phyloP scores from a whole-genome alignment of 2,329 filamentous ascomycete species.

The Arthrobotrys musiformis region DNA sequence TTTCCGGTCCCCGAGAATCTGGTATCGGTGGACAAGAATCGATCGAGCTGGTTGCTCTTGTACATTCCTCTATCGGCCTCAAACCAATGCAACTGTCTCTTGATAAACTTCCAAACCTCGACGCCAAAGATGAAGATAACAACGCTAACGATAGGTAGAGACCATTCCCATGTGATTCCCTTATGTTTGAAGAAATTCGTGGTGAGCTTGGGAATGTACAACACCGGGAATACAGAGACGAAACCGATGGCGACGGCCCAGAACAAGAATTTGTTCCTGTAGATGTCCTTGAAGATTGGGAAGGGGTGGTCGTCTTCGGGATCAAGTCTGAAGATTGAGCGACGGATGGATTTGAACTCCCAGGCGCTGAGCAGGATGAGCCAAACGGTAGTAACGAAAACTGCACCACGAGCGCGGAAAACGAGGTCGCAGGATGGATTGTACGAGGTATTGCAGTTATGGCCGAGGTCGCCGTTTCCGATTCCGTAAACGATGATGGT shows the following conservation, averaged over 20 bases:
- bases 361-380: conserved; percentile 80
- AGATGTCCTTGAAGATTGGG: conserved; percentile 75
- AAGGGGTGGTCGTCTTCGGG: conserved; percentile 71
- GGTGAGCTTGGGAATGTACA: conserved; percentile 77
- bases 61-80: conserved; percentile 52
- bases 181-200: conserved; percentile 75
- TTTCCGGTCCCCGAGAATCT: conserved; percentile 36
- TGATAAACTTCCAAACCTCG: conserved; percentile 76
- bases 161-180: conserved; percentile 78
- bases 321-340: conserved; percentile 80
- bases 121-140: conserved; percentile 72
- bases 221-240: conserved; percentile 70
- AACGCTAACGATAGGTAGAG: conserved; percentile 71
- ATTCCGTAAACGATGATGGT: conserved; percentile 72
- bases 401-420: conserved; percentile 77
- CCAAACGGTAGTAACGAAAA: conserved; percentile 80
- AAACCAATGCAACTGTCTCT: conserved; percentile 64
- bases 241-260: conserved; percentile 73
- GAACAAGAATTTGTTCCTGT: conserved; percentile 75
- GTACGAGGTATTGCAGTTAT: conserved; percentile 71
- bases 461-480: conserved; percentile 64
- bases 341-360: conserved; percentile 73
- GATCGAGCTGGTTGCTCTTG: conserved; percentile 49
- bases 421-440: conserved; percentile 70
- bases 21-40: conserved; percentile 53